Base-by-base conservation (phyloP, 2,329 filamentous ascomycete species). In the Hymenoscyphus scutula region DNA sequence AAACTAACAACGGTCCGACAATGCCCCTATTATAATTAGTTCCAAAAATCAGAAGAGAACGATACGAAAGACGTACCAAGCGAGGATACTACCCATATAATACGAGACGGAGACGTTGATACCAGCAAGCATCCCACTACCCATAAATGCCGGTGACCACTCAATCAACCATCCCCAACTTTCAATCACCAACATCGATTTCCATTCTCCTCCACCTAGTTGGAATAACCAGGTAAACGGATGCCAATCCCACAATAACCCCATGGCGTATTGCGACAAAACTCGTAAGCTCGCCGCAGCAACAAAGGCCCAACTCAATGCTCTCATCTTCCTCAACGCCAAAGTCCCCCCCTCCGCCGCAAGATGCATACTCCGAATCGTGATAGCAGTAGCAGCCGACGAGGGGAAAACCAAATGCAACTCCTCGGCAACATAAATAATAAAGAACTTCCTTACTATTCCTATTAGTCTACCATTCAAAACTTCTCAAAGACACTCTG, bases 111-210 rank as follows among this genome's bases (percentile, higher is more conserved):
- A 81, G 17, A 82, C 80, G 72, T 86, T 82, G 54, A 82, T 72
- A 65, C 80, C 80, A 56, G 81, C 78, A 56, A 82, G 77, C 77
- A 82, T 81, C 37, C 79, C 79, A 41, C 74, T 75, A 5, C 84
- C 84, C 64, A 86, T 84, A 74, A 87, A 86, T 38, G 84, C 84
- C 0, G 84, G 84, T 0, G 84, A 86, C 67, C 79, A 81, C 67
- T 86, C 83, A 54, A 85, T 76, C 65, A 82, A 77, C 84, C 84
- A 87, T 13, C 82, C 82, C 85, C 84, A 87, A 73, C 81, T 84
- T 73, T 87, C 83, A 19, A 82, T 82, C 82, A 17, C 73, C 72
- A 65, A 80, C 83, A 64, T 61, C 11, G 55, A 48, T 30, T 59
- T 60, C 32, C 32, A 62, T 13, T 17, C 11, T 15, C 29, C 29